Evolutionary conservation across 2,329 filamentous ascomycete species (phyloP).

Genomic region (Aureobasidium melanogenum): DNA sequence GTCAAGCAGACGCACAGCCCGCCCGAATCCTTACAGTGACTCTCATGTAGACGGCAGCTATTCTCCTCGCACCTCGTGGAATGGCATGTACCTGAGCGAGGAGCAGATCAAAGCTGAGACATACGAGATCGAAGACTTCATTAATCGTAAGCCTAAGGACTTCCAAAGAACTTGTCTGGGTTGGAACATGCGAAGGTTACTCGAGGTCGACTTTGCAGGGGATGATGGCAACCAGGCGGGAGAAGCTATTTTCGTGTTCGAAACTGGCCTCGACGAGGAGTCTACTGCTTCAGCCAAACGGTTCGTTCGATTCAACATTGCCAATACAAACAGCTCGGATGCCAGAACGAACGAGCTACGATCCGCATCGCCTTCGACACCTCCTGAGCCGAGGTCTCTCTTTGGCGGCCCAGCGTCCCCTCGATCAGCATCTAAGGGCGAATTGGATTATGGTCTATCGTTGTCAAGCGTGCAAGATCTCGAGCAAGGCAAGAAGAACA

Average conservation of each 20-base stretch:
- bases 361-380: slow-evolving; percentile 16
- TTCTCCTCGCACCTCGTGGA: slow-evolving; percentile 68
- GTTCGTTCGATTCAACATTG: slow-evolving; percentile 46
- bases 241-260: slow-evolving; percentile 66
- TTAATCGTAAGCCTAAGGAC: slow-evolving; percentile 63
- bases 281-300: slow-evolving; percentile 45
- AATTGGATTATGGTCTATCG: neutral
- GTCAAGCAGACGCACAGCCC: slow-evolving; percentile 61
- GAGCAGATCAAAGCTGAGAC: slow-evolving; percentile 69
- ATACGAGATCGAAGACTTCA: slow-evolving; percentile 68
- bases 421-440: slow-evolving; percentile 24
- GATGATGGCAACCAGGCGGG: slow-evolving; percentile 69
- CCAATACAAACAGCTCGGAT: neutral
- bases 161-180: slow-evolving; percentile 70
- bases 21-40: slow-evolving; percentile 63
- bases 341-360: slow-evolving; percentile 7
- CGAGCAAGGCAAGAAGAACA: slow-evolving; percentile 15
- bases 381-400: slow-evolving; percentile 32
- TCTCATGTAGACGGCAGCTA: slow-evolving; percentile 62
- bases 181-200: slow-evolving; percentile 83
- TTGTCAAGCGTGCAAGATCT: slow-evolving; percentile 1
- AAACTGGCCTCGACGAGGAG: slow-evolving; percentile 59
- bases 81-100: slow-evolving; percentile 60
- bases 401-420: slow-evolving; percentile 40
- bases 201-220: slow-evolving; percentile 83